Base-by-base conservation (phyloP, 805 yeast species). In the Ogataea nonfermentans region DNA sequence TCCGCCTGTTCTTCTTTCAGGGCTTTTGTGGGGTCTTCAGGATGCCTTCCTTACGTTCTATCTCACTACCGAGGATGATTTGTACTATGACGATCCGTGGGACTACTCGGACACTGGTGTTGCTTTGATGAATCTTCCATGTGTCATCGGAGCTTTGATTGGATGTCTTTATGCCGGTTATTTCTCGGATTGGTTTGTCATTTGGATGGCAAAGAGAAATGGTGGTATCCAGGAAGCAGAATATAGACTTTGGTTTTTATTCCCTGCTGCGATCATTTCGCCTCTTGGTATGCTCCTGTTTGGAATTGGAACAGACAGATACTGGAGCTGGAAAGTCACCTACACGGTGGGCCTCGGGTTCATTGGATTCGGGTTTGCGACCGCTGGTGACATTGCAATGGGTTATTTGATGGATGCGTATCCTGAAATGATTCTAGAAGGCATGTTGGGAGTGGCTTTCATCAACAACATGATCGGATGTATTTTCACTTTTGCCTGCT, bases 21-120 rank as follows among this genome's bases (percentile, higher is more conserved):
- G 87, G 35, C 44, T 80, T n/a, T 76, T 83, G 47, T 84, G 91
- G 91, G 91, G 91, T 31, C 68, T 79, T 42, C 91, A 84, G 58
- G 88, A 82, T 55, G 84, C 88, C 0, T 79, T 82, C 55, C 68
- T 84, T 47, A 77, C 90, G 0, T 84, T 84, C 52, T 84, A 83
- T 59, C 60, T 84, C 46, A 83, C 90, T 2, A 76, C 85, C 9
- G 85, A 82, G 56, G 89, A 83, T 44, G 79, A 79, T 40, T 66
- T 68, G 47, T 84, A 78, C 63, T 77, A 78, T 37, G 80, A 72
- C 41, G 70, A 71, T 0, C 91, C 93, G 9, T 84, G 76, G 71
- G 74, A 74, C 59, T 81, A 81, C 53, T 67, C 79, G 11, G 72
- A 79, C 49, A 70, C 74, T 5, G 84, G 80, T 25, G 86, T 84